phyloP scores from a whole-genome alignment of 805 yeast species.

The Hemisphaericaspora nanyangensis region DNA sequence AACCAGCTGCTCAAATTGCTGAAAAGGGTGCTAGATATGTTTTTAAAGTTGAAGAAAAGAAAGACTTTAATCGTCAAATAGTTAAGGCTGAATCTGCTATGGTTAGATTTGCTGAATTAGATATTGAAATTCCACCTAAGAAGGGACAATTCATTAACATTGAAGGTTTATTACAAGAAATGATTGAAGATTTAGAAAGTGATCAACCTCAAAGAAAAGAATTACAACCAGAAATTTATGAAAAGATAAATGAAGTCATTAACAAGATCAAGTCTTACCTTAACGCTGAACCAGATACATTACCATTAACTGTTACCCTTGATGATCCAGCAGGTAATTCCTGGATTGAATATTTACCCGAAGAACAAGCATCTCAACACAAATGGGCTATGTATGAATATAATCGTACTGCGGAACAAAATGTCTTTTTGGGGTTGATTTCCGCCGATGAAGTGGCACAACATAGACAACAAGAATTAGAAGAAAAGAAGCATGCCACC shows the following conservation, averaged over 20 bases:
- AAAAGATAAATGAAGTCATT: slow-evolving; percentile 70
- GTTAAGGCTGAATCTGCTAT: slow-evolving; percentile 86
- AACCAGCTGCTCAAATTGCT: slow-evolving; percentile 91
- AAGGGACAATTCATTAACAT: slow-evolving; percentile 90
- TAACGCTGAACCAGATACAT: slow-evolving; percentile 59
- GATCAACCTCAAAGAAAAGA: slow-evolving; percentile 81
- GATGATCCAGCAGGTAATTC: slow-evolving; percentile 98
- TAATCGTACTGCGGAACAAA: slow-evolving; percentile 82
- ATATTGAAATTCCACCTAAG: slow-evolving; percentile 92
- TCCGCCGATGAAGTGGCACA: slow-evolving; percentile 61
- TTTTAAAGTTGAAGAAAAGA: slow-evolving; percentile 60
- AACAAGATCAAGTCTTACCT: slow-evolving; percentile 55
- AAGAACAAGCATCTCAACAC: slow-evolving; percentile 64
- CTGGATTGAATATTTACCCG: slow-evolving; percentile 88
- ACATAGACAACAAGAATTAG: slow-evolving; percentile 45
- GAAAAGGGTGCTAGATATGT: slow-evolving; percentile 79
- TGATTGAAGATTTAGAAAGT: slow-evolving; percentile 70
- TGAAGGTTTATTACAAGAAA: slow-evolving; percentile 83
- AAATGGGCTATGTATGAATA: slow-evolving; percentile 88
- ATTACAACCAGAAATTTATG: slow-evolving; percentile 69
- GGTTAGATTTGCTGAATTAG: slow-evolving; percentile 77
- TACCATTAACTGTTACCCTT: slow-evolving; percentile 73
- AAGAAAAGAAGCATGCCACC: slow-evolving; percentile 40
- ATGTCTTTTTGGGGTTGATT: slow-evolving; percentile 75
- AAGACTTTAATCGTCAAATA: slow-evolving; percentile 85